phyloP scores from a whole-genome alignment of 1,139 yeast species.

The Diutina neorugosa region DNA sequence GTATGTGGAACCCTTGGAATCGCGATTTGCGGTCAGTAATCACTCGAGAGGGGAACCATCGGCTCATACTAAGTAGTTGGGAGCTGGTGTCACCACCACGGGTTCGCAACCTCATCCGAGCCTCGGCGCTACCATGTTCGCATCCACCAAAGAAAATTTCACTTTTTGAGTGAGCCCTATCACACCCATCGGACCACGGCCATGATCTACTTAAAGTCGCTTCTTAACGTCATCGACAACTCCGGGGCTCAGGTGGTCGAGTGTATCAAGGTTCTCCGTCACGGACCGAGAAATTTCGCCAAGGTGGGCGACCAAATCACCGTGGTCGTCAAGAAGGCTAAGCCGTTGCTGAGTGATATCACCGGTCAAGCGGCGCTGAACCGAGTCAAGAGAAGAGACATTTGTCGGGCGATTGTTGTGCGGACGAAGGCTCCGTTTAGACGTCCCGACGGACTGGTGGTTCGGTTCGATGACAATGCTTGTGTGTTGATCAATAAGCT shows the following conservation, averaged over 20 bases:
- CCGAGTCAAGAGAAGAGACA: slow-evolving; percentile 89
- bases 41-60: neutral
- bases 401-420: slow-evolving; percentile 90
- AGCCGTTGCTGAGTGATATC: slow-evolving; percentile 49
- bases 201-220: slow-evolving; percentile 84
- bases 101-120: neutral
- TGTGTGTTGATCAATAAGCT: slow-evolving; percentile 88
- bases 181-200: neutral
- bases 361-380: slow-evolving; percentile 63
- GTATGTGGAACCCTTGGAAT: slow-evolving; percentile 47
- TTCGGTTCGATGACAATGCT: slow-evolving; percentile 92
- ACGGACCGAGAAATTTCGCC: slow-evolving; percentile 76
- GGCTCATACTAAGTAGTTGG: neutral
- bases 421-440: slow-evolving; percentile 80
- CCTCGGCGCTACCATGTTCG: neutral
- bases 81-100: neutral
- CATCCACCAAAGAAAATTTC: neutral
- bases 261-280: slow-evolving; percentile 89
- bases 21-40: slow-evolving; percentile 38
- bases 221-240: slow-evolving; percentile 84
- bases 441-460: slow-evolving; percentile 79
- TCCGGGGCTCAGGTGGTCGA: slow-evolving; percentile 93
- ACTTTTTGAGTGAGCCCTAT: neutral
- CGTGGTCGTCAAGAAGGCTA: slow-evolving; percentile 89
- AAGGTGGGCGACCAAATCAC: slow-evolving; percentile 85